These are phyloP conservation scores for Xylogone sp. DNA, from an alignment of 2,329 filamentous ascomycete genomes.

Conservation along the genomic window DNA sequence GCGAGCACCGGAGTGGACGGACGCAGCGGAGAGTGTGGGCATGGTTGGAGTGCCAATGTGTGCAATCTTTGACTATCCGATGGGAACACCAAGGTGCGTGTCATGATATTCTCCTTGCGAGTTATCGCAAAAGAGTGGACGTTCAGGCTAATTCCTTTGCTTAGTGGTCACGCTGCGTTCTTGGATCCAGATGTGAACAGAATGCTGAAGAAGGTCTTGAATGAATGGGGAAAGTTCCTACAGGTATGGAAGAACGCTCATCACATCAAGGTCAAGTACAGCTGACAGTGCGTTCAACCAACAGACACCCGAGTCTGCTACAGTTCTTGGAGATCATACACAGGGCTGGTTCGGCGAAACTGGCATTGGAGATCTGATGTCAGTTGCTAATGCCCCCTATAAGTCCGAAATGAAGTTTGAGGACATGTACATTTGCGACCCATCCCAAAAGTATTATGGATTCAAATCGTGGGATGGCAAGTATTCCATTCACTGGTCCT, in stretches of 20 bases:
- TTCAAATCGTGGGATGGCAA: conserved; percentile 61
- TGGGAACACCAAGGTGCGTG: conserved; percentile 42
- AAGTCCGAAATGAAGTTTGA: conserved; percentile 37
- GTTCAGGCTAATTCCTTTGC: no score
- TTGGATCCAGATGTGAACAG: conserved; percentile 51
- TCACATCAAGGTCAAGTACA: no score
- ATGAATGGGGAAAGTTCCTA: conserved; percentile 54
- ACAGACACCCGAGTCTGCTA: conserved; percentile 48
- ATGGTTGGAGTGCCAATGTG: conserved; percentile 52
- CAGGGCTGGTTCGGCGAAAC: conserved; percentile 54
- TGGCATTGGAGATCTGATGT: conserved; percentile 38
- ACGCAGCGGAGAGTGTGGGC: conserved; percentile 45
- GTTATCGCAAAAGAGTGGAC: no score
- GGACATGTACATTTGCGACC: conserved; percentile 59
- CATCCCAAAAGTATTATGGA: conserved; percentile 49
- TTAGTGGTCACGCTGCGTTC: conserved; percentile 51
- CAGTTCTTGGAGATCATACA: conserved; percentile 40
- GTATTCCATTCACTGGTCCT: conserved; percentile 30
- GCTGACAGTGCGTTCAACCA: neutral
- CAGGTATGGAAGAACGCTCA: conserved; percentile 29
- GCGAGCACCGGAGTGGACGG: conserved; percentile 48
- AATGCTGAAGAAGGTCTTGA: conserved; percentile 50
- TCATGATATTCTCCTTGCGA: no score
- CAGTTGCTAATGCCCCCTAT: neutral
- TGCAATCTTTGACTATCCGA: conserved; percentile 52